Evolutionary conservation across 805 yeast species (phyloP).

Genomic region (Sugiyamaella lignohabitans): DNA sequence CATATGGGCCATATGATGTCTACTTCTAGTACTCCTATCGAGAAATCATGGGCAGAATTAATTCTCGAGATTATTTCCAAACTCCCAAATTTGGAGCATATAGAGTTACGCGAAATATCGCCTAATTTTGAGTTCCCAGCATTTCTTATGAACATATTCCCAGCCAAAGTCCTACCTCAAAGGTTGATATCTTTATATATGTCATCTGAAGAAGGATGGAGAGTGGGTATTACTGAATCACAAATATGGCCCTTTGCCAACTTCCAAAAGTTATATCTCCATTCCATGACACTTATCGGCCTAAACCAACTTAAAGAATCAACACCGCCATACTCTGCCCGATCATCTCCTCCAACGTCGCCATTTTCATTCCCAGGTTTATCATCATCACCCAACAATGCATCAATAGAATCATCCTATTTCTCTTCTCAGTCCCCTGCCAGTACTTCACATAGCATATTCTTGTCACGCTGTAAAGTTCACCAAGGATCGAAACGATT

Average conservation of each 20-base stretch:
- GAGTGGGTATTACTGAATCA: slow-evolving; percentile 1
- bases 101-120: slow-evolving; percentile 11
- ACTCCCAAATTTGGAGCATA: slow-evolving; percentile 12
- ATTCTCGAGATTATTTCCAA: slow-evolving; percentile 8
- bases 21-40: not conserved
- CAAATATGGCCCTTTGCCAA: slow-evolving; percentile 15
- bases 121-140: slow-evolving; percentile 10
- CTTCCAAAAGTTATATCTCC: slow-evolving; percentile 3
- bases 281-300: not conserved
- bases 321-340: not conserved
- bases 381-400: not conserved
- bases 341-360: not conserved
- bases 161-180: not conserved
- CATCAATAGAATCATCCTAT: not conserved
- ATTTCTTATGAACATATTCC: not conserved
- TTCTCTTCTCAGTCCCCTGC: not conserved
- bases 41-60: slow-evolving; percentile 11
- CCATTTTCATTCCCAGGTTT: not conserved
- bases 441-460: not conserved
- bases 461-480: not conserved
- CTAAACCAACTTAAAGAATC: not conserved
- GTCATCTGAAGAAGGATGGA: slow-evolving; percentile 17
- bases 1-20: slow-evolving; percentile 6
- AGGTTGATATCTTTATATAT: slow-evolving; percentile 5
- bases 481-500: not conserved